Evolutionary conservation across 352 stramenopile species (phyloP).

Genomic region (Blastocystis sp.): DNA sequence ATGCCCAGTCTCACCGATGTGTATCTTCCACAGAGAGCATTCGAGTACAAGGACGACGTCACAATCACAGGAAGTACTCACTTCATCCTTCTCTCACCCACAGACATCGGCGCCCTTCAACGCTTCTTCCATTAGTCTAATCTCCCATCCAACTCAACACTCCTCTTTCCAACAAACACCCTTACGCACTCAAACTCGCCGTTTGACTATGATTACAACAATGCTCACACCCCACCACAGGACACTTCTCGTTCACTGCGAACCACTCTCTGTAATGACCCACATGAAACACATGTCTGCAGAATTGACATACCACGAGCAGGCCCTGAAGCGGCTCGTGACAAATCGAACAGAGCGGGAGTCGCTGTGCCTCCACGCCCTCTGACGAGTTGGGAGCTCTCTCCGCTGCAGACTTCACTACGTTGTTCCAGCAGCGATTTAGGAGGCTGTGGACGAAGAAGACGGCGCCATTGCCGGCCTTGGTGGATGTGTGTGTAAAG

Average conservation of each 20-base stretch:
- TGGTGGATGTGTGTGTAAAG: neutral
- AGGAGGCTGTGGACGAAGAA: neutral
- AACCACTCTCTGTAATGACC: constrained; percentile 36
- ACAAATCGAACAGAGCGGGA: constrained; percentile 40
- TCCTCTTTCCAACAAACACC: neutral
- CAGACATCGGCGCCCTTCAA: too few species aligned
- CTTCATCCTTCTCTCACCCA: too few species aligned
- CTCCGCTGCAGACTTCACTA: neutral
- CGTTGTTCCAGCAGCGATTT: neutral
- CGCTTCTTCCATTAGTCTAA: too few species aligned
- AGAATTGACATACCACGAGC: constrained; percentile 27
- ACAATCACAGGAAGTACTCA: too few species aligned
- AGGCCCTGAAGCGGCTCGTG: constrained; percentile 34
- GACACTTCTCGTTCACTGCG: constrained; percentile 44
- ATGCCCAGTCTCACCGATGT: too few species aligned
- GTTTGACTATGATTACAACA: constrained; percentile 55
- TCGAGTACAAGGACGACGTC: too few species aligned
- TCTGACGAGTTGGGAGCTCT: constrained; percentile 1
- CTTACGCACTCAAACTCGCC: neutral
- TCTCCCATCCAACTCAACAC: too few species aligned
- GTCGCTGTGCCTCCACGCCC: neutral
- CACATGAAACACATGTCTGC: constrained; percentile 47
- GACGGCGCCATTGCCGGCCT: neutral
- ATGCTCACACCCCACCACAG: constrained; percentile 8
- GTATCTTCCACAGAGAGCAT: too few species aligned